Percentiles rank a stretch among this genome's conserved stretches.
Conservation (phyloP, 2,329 filamentous ascomycete species). For the Aspergillus niger region DNA sequence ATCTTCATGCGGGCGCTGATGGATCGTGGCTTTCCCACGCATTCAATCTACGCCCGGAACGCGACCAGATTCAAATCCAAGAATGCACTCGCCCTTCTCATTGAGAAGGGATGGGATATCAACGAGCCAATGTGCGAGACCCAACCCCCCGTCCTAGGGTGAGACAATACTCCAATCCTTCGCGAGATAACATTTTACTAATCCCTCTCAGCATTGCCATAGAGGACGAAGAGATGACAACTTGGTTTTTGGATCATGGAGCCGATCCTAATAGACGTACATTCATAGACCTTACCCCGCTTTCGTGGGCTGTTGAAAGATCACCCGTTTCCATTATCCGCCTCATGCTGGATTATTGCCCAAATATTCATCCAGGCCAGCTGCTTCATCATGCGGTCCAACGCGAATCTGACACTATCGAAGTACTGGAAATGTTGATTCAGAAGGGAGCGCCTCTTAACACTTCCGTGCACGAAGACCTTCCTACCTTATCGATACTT, state of each 20-base stretch:
- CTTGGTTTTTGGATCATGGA: constrained; percentile 30
- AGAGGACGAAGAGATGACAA: constrained; percentile 25
- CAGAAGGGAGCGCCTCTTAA: constrained; percentile 23
- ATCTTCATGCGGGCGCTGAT: constrained; percentile 23
- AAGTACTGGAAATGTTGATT: constrained; percentile 22
- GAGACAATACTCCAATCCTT: background rate
- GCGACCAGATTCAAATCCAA: constrained; percentile 17
- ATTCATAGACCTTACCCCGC: constrained; percentile 26
- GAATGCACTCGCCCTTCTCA: constrained; percentile 14
- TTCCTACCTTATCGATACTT: constrained; percentile 21
- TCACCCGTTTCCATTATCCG: constrained; percentile 23
- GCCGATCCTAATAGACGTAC: constrained; percentile 31
- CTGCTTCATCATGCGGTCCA: constrained; percentile 26
- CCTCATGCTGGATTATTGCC: constrained; percentile 22
- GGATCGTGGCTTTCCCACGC: constrained; percentile 20
- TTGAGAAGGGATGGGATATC: constrained; percentile 26
- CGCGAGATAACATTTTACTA: background rate
- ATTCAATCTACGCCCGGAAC: constrained; percentile 19
- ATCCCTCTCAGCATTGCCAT: constrained; percentile 18
- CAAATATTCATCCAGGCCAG: constrained; percentile 24
- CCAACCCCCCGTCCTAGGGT: constrained; percentile 25
- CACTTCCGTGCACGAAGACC: constrained; percentile 23
- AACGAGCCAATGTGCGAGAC: constrained; percentile 24
- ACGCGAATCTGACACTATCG: constrained; percentile 18
- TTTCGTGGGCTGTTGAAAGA: constrained; percentile 26